Base-by-base conservation (phyloP, 768 basidiomycete species). In the Terana coerulea region DNA sequence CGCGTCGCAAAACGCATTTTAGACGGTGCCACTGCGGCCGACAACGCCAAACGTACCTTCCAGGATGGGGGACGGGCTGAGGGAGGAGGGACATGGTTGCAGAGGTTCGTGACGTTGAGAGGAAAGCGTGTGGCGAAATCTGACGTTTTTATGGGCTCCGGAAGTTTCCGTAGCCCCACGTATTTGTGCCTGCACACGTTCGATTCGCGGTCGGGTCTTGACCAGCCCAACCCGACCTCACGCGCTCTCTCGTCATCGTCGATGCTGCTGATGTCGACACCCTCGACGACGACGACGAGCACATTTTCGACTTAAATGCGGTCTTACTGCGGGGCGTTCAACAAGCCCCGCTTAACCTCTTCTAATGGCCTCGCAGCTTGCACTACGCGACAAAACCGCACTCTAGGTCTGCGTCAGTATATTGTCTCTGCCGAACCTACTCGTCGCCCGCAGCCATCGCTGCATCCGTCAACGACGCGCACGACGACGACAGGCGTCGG, bases 1-100 rank as follows among this genome's bases (percentile, higher is more conserved):
- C 25, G 58, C 45, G 49, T 41, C 33, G 36, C 31, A 30, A 36
- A 1, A 42, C 11, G 11, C 44, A 51, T 30, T 46, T 47, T 26
- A 51, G 14, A 50, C 45, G 10, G 29, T 28, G 29, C 41, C 28
- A 47, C 12, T 39, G 39, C 26, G 47, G 25, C 12, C 34, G 40
- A 54, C 37, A 41, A 31, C 9, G 43, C 43, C 31, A 30, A n/a
- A 68, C 71, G 30, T 59, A 87, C 93, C 84, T 95, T 95, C 93
- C 93, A 97, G 66, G 91, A 93, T 52, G 93, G 94, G 69, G 94
- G 62, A 97, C 94, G 57, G 94, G 91, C 66, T 95, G 94, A 69
- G 94, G 91, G 63, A 92, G n/a, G n/a, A n/a, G 79, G 69, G 91
- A 89, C 91, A 92, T 93, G 72, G 66, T 70, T 46, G 57, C 43